Percentiles rank a stretch among this genome's conserved stretches.
Conservation (phyloP, 108 stramenopile genomes). For the Aureococcus anophagefferens region DNA sequence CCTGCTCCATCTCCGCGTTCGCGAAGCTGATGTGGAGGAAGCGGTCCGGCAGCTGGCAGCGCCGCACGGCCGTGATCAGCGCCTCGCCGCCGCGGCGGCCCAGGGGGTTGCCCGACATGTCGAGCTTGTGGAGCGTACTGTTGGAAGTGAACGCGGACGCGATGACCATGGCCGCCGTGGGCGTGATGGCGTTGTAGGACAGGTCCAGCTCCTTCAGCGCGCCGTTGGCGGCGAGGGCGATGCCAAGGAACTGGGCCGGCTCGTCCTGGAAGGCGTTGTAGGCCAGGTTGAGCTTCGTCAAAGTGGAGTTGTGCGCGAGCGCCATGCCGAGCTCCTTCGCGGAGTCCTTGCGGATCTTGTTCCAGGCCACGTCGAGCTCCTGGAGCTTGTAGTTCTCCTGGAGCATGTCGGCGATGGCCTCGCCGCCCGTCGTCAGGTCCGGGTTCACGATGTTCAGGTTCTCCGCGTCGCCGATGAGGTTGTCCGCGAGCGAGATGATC, state of each 20-base stretch:
- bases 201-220: conserved; percentile 51
- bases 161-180: conserved; percentile 16
- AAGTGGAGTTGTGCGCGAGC: conserved; percentile 12
- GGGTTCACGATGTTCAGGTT: conserved; percentile 17
- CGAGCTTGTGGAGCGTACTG: neutral
- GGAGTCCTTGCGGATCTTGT: conserved; percentile 17
- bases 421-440: conserved; percentile 18
- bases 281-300: conserved; percentile 9
- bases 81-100: conserved; percentile 5
- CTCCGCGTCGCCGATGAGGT: conserved; percentile 22
- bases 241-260: conserved; percentile 11
- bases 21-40: neutral
- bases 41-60: neutral
- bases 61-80: neutral
- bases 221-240: conserved; percentile 32
- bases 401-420: conserved; percentile 18
- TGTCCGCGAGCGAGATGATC: conserved; percentile 7
- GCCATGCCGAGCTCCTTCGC: conserved; percentile 14
- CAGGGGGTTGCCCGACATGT: conserved; percentile 4
- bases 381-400: neutral
- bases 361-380: conserved; percentile 15
- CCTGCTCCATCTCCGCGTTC: conserved; percentile 4
- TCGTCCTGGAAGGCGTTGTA: conserved; percentile 22
- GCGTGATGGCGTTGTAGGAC: conserved; percentile 36
- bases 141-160: conserved; percentile 3